Percentiles rank a stretch among this genome's conserved stretches.
Conservation (phyloP, 345 rosid species). For the Brassica carinata region DNA sequence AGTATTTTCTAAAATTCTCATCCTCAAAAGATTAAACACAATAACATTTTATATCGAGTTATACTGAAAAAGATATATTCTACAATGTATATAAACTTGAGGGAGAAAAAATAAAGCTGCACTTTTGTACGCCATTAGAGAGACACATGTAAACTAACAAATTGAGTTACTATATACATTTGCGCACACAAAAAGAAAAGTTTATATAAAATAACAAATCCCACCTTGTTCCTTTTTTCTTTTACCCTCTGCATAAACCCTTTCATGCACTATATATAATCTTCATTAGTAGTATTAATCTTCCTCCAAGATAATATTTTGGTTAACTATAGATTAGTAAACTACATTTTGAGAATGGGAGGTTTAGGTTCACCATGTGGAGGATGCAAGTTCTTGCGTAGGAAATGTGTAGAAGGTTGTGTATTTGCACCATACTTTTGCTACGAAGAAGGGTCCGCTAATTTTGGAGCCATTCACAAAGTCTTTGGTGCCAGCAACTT, state of each 20-base stretch:
- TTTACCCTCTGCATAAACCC: neutral
- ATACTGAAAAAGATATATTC: neutral
- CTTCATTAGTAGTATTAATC: conserved; percentile 10
- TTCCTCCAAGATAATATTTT: neutral
- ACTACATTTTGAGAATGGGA: conserved; percentile 39
- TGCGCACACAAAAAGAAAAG: neutral
- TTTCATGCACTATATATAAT: conserved; percentile 31
- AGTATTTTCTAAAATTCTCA: conserved; percentile 11
- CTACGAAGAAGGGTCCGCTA: conserved; percentile 89
- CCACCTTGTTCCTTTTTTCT: conserved; percentile 48
- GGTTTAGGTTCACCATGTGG: conserved; percentile 94
- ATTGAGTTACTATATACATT: conserved; percentile 40
- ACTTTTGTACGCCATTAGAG: conserved; percentile 76
- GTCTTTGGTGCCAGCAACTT: conserved; percentile 98
- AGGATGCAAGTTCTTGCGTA: conserved; percentile 95
- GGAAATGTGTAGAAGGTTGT: conserved; percentile 91
- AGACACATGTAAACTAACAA: conserved; percentile 53
- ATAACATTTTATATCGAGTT: neutral
- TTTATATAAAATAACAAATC: conserved; percentile 20
- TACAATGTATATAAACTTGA: conserved; percentile 20
- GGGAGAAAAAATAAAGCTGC: conserved; percentile 35
- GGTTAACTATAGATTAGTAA: neutral
- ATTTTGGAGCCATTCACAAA: conserved; percentile 89
- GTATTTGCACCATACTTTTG: conserved; percentile 95
- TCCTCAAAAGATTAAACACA: conserved; percentile 11